A percentile compares a stretch with the other conserved stretches of the same genome.
Conservation (phyloP, 805 yeast species). For the Huiozyma sinensis region DNA sequence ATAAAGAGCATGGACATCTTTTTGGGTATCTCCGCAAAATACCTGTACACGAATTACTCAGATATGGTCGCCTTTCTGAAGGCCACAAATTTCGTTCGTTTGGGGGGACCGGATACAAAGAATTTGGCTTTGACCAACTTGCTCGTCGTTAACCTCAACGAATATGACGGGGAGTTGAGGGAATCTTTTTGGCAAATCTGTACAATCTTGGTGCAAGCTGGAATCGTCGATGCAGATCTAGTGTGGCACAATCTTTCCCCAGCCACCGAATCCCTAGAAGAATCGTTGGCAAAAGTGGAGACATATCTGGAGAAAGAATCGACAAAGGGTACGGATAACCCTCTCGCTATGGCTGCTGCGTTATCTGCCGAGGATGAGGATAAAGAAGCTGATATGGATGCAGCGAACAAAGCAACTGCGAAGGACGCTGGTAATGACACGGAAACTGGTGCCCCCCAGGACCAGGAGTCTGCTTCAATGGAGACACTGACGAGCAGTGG, state of each 20-base stretch:
- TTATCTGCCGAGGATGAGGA: slow-evolving; percentile 56
- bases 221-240: slow-evolving; percentile 52
- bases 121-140: slow-evolving; percentile 44
- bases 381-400: slow-evolving; percentile 12
- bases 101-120: slow-evolving; percentile 40
- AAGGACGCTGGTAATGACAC: neutral
- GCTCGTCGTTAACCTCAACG: slow-evolving; percentile 35
- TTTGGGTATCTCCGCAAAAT: slow-evolving; percentile 40
- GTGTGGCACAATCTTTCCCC: slow-evolving; percentile 51
- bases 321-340: slow-evolving; percentile 55
- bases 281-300: slow-evolving; percentile 36
- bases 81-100: slow-evolving; percentile 38
- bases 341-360: slow-evolving; percentile 83
- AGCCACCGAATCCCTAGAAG: slow-evolving; percentile 34
- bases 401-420: neutral
- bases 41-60: slow-evolving; percentile 34
- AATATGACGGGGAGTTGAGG: slow-evolving; percentile 1
- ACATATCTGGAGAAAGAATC: slow-evolving; percentile 44
- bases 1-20: slow-evolving; percentile 55
- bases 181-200: slow-evolving; percentile 33
- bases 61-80: slow-evolving; percentile 42
- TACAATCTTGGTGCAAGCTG: slow-evolving; percentile 55
- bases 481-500: slow-evolving; percentile 12
- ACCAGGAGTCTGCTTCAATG: slow-evolving; percentile 13
- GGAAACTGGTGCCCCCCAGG: neutral